Evolutionary conservation across 129 eudicot species (phyloP), one percentile per base, ranked within the genome.

Genomic region (Flaveria bidentis): DNA sequence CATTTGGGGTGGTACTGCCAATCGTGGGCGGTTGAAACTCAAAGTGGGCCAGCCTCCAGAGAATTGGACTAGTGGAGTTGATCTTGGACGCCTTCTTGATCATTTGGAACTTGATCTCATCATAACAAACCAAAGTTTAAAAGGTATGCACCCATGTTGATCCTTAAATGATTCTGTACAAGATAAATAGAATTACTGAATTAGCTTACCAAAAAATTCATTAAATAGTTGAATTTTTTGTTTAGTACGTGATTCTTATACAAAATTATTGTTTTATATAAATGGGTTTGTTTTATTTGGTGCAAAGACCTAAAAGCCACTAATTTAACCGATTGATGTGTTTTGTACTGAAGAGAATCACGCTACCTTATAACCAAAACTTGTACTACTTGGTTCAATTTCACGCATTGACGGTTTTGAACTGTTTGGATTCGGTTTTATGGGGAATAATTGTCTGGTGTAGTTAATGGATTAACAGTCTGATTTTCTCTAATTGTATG

Each of bases 1-100:
- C 53, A 91, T 91, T 74, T 91, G 97, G 97, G 97, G 97, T 20
- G 97, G 97, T 75, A 91, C 97, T 0, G 95, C 97, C 47, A 88
- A 91, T 82, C 95, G 97, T 57, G 97, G 97, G 28, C 88, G 97
- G 45, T 80, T 91, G 80, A 91, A 91, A 76, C 73, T 91, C 74
- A 85, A 87, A 78, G 87, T 64, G 57, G 97, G 97, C 11, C 90
- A 86, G 73, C 90, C 92, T 62, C 95, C 97, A 0, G 92, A 88
- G 75, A 91, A 91, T 52, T 91, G 97, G 97, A 91, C 97, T 5
- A 91, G 95, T 72, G 97, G 90, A 71, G 97, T 91, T 53, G 97
- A 91, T 72, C 82, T 91, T 62, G 95, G 97, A 50, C 97, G 97
- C 10, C 97, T 91, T 80, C 88, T 91, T 65, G 97, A 91, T 69